Evolutionary conservation across 2,329 filamentous ascomycete species (phyloP), one percentile per base, ranked within the genome.

Genomic region (Cryoendolithus antarcticus): DNA sequence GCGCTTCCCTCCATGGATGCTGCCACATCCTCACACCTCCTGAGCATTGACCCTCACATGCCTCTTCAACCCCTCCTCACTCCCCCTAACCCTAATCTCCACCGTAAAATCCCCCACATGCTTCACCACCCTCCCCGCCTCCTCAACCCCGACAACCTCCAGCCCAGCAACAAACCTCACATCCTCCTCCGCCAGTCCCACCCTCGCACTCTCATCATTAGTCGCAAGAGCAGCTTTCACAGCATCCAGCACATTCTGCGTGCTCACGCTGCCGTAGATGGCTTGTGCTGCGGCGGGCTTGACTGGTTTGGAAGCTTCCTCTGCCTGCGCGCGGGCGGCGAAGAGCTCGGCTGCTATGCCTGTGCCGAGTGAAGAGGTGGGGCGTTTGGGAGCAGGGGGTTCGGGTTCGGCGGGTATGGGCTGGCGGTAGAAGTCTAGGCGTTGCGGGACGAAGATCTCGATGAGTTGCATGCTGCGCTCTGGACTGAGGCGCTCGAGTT

Each of bases 261-360:
- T 66, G n/a, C 69, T 68, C 3, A 77, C 70, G 3, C 69, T 71
- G 19, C 72, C 72, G 46, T 71, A 69, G 35, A 71, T 73, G 10
- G 60, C 58, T 12, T 50, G 43, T 7, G 24, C 24, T 8, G 24
- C 24, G 7, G 24, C 24, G 5, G 47, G 47, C 15, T 44, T 38
- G 21, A 40, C 41, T 13, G 44, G 39, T 38, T 51, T 46, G 5
- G 44, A 28, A 35, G 41, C 45, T 9, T 37, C 37, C 11, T 43
- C 38, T 19, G 43, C 46, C 15, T 28, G 34, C 29, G 37, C 39
- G n/a, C 55, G 42, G 10, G 51, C 53, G 4, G 53, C 55, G 9
- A 58, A 40, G 19, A 57, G 39, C 37, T 58, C 55, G 13, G 51
- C 50, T 3, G 48, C 56, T 9, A 50, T 51, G 9, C 51, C 50